Base-by-base conservation (phyloP, 1,284 basidiomycete genomes). In the Ceratobasidium sp. region DNA sequence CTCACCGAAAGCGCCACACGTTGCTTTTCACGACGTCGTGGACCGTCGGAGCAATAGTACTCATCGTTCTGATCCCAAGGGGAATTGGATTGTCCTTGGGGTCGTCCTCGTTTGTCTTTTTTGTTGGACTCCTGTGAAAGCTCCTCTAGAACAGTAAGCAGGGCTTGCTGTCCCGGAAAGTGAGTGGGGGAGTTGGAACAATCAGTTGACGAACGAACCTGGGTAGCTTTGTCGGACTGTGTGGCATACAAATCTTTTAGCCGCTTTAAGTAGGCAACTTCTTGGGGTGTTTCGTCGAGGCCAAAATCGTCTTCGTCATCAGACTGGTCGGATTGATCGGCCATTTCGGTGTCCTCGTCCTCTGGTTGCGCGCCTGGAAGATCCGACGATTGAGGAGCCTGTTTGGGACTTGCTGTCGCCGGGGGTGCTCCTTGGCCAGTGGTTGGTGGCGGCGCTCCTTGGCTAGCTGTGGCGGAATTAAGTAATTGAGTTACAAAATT, bases 31-130 rank as follows among this genome's bases (percentile, higher is more conserved):
- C 57, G 26, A 61, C n/a, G 57, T 33, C 38, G 13, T 20, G 57
- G 57, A 40, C 26, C 28, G 28, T 61, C 57, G 20, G 57, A 33
- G n/a, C 57, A 61, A 61, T 17, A 13, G 28, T 61, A 61, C 10
- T 33, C 26, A 17, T 33, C 38, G n/a, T 61, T 26, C 57, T 61
- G 57, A 26, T 61, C 28, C 57, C 57, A 61, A 54, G 52, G 52
- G 17, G n/a, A 9, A 9, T 54, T 20, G 7, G 20, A 23, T 9
- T 54, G 7, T 54, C 17, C 17, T 33, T 33, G 33, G 33, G 33
- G 33, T 33, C 33, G 33, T 20, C 52, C 20, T 9, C 52, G 52
- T n/a, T 54, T 54, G n/a, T 20, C 52, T 20, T 7, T 15, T 54
- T 54, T 54, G 17, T 54, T 54, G n/a, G 52, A 15, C 52, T 54